These are phyloP conservation scores for Rhexocercosporidium sp. DNA, from an alignment of 2,329 filamentous ascomycete species.

Conservation along the genomic window DNA sequence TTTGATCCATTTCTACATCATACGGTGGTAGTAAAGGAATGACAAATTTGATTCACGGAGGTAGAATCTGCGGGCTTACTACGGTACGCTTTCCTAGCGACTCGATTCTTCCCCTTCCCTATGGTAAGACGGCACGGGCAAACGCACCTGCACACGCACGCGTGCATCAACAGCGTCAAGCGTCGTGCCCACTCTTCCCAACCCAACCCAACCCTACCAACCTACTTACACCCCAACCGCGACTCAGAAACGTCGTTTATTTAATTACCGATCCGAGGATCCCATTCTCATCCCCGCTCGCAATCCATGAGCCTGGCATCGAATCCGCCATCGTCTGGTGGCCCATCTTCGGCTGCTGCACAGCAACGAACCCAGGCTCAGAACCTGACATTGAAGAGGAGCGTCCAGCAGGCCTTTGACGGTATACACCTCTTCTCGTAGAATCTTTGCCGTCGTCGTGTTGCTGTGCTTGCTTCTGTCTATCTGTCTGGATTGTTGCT, in stretches of 20 bases:
- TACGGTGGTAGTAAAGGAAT: too few species aligned
- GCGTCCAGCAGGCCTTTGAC: constrained; percentile 65
- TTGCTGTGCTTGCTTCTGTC: constrained; percentile 6
- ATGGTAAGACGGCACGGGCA: too few species aligned
- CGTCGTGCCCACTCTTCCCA: too few species aligned
- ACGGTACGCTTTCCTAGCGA: too few species aligned
- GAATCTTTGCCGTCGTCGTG: constrained; percentile 4
- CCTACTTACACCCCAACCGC: too few species aligned
- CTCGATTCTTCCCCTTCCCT: too few species aligned
- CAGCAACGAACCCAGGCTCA: constrained; percentile 49
- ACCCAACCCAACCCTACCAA: too few species aligned
- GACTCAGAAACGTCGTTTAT: constrained; percentile 6
- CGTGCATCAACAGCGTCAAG: too few species aligned
- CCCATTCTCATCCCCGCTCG: not conserved
- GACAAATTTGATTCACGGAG: too few species aligned
- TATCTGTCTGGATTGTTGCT: constrained; percentile 25
- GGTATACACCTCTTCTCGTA: constrained; percentile 47
- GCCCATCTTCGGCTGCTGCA: constrained; percentile 39
- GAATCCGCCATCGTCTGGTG: constrained; percentile 43
- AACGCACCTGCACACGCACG: too few species aligned
- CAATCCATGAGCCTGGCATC: constrained; percentile 39
- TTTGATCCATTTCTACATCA: too few species aligned
- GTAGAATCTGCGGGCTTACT: too few species aligned
- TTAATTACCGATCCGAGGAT: not conserved
- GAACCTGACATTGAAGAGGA: constrained; percentile 59